Conservation (phyloP, 345 rosid species). For the Lagerstroemia speciosa region DNA sequence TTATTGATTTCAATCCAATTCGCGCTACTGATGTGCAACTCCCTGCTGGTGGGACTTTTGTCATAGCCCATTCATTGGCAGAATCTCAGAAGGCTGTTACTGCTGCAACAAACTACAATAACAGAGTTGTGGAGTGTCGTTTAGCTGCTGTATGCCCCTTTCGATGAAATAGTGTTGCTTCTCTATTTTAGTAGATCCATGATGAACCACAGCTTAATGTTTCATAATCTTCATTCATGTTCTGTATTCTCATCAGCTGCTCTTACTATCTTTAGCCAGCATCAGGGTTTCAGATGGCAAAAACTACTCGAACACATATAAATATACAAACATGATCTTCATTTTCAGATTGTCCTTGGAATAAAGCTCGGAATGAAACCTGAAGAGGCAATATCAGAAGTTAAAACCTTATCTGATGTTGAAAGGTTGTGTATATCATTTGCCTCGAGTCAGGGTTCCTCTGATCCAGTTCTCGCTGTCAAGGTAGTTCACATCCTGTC, state of each 20-base stretch:
- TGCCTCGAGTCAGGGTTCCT: slow-evolving; percentile 41
- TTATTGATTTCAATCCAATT: slow-evolving; percentile 95
- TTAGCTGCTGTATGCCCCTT: slow-evolving; percentile 66
- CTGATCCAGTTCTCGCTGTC: slow-evolving; percentile 80
- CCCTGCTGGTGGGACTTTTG: slow-evolving; percentile 87
- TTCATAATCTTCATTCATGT: background rate
- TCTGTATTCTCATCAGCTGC: background rate
- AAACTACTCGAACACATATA: background rate
- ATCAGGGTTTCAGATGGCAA: background rate
- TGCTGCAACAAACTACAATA: slow-evolving; percentile 89
- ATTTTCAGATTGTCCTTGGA: slow-evolving; percentile 63
- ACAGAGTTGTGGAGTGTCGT: slow-evolving; percentile 95
- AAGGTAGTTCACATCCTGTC: slow-evolving; percentile 42
- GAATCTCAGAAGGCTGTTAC: slow-evolving; percentile 96
- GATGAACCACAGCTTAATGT: background rate
- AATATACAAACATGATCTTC: background rate
- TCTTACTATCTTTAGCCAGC: background rate
- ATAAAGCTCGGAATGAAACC: slow-evolving; percentile 82
- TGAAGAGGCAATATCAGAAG: slow-evolving; percentile 55
- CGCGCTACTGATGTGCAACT: slow-evolving; percentile 92
- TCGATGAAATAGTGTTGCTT: background rate
- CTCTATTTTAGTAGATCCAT: background rate
- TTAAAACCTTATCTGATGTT: slow-evolving; percentile 84
- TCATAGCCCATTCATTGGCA: slow-evolving; percentile 88
- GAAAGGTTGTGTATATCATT: slow-evolving; percentile 75